Conservation (phyloP, 768 basidiomycete genomes). For the Sistotremastrum niveocremeum region DNA sequence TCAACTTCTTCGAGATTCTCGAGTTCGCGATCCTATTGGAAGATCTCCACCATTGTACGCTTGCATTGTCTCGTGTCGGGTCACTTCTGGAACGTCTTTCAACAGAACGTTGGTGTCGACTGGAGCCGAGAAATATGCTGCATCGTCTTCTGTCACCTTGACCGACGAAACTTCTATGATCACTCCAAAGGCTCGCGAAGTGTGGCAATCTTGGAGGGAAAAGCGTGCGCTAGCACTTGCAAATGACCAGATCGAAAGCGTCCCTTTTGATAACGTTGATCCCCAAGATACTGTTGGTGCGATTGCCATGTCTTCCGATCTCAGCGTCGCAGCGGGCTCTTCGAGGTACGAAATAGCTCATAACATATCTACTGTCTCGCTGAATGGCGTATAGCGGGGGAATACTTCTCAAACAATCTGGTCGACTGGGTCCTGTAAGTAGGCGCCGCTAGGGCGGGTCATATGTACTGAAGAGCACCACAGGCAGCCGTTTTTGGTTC, state of each 20-base stretch:
- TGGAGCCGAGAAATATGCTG: slow-evolving; percentile 50
- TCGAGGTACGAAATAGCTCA: slow-evolving; percentile 11
- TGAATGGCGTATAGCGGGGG: slow-evolving; percentile 42
- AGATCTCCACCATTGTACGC: slow-evolving; percentile 59
- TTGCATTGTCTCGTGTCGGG: not conserved
- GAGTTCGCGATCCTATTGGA: slow-evolving; percentile 35
- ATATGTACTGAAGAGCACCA: not conserved
- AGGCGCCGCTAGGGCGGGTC: not conserved
- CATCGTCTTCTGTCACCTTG: slow-evolving; percentile 14
- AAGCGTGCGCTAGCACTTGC: not conserved
- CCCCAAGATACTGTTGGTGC: slow-evolving; percentile 73
- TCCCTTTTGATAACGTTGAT: slow-evolving; percentile 17
- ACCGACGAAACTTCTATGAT: slow-evolving; percentile 35
- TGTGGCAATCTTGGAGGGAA: slow-evolving; percentile 51
- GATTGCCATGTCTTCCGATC: slow-evolving; percentile 34
- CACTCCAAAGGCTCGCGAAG: slow-evolving; percentile 30
- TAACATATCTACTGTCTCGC: not conserved
- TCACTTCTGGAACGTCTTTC: slow-evolving; percentile 2
- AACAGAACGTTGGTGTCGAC: slow-evolving; percentile 43
- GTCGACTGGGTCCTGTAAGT: slow-evolving; percentile 61
- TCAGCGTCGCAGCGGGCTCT: slow-evolving; percentile 17
- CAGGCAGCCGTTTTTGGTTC: slow-evolving; percentile 63
- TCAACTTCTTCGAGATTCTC: slow-evolving; percentile 40
- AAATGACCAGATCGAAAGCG: not conserved
- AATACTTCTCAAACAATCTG: slow-evolving; percentile 60